phyloP scores from a whole-genome alignment of 2,329 filamentous ascomycete species.

The Blumeriella jaapii region DNA sequence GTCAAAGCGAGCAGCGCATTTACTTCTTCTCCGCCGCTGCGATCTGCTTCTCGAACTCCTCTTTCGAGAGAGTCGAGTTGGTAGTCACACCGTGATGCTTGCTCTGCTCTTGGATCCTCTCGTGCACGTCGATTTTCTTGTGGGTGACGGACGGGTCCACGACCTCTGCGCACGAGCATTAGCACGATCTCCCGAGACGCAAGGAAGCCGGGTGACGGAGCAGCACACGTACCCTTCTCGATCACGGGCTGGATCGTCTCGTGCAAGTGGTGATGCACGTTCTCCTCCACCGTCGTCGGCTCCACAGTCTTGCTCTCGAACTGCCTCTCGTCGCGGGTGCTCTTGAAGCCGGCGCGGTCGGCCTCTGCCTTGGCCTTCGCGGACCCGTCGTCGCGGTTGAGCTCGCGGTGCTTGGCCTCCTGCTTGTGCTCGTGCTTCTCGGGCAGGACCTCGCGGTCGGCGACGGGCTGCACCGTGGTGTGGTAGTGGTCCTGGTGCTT shows the following conservation, averaged over 20 bases:
- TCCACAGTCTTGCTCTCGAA: slow-evolving; percentile 30
- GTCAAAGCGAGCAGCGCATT: background rate
- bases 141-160: slow-evolving; percentile 56
- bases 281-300: slow-evolving; percentile 43
- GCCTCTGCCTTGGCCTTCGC: slow-evolving; percentile 34
- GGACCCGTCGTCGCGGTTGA: slow-evolving; percentile 42
- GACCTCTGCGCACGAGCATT: slow-evolving; percentile 33
- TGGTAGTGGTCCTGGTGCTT: slow-evolving; percentile 62
- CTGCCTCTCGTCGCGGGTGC: slow-evolving; percentile 31
- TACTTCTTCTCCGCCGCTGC: background rate
- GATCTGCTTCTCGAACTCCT: slow-evolving; percentile 39
- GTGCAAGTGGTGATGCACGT: slow-evolving; percentile 42
- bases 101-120: slow-evolving; percentile 53
- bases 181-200: background rate
- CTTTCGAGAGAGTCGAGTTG: slow-evolving; percentile 44
- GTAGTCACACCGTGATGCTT: slow-evolving; percentile 52
- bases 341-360: slow-evolving; percentile 41
- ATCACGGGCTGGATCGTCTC: slow-evolving; percentile 52
- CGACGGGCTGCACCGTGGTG: slow-evolving; percentile 54
- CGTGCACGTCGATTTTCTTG: slow-evolving; percentile 59
- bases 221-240: slow-evolving; percentile 34
- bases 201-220: background rate
- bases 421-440: slow-evolving; percentile 48
- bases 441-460: slow-evolving; percentile 38
- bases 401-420: slow-evolving; percentile 44